Base-by-base conservation (phyloP, 148 eudicot genomes). In the Amaranthus hypochondriacus region DNA sequence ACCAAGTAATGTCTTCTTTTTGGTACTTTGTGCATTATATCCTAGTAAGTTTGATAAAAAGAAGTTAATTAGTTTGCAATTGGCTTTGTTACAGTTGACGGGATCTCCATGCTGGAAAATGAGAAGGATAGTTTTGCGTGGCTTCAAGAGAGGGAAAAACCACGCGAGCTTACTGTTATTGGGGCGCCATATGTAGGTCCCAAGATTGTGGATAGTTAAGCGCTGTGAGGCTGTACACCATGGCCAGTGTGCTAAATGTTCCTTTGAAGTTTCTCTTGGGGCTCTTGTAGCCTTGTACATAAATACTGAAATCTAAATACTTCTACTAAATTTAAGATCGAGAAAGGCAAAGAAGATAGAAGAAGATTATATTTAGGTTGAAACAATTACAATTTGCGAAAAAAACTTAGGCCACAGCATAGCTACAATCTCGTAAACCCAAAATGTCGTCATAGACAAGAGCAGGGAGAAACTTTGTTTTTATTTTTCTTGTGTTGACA, bases 111-210 rank as follows among this genome's bases (percentile, higher is more conserved):
- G 64, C 73, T 81, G 0, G 96, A 85, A 62, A 85, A 77, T 53
- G 87, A 89, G 73, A 76, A 54, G 76, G 87, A 80, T 44, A 70
- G 68, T 28, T 78, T 78, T 60, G 85, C 87, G 7, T 93, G 96
- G 98, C 92, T 93, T n/a, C 44, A 86, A 82, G 96, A 90, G 84
- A 83, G 81, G 71, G 94, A 91, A 5, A 77, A 81, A 52, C 89
- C 92, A 0, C 81, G 79, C 47, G 91, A 87, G 69, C 75, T 89
- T 70, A n/a, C 66, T 1, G 82, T 93, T n/a, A 76, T 84, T 61
- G 94, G 93, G 71, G 87, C 67, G 8, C 5, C 68, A 0, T 93
- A 93, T 68, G 80, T 52, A 10, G 96, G 98, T 69, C 94, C 96
- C 3, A 86, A 78, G 84, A 90, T 93, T 52, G 74, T 76, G 47